phyloP scores from a whole-genome alignment of 768 basidiomycete species.

The Leucosporidium yakuticum region DNA sequence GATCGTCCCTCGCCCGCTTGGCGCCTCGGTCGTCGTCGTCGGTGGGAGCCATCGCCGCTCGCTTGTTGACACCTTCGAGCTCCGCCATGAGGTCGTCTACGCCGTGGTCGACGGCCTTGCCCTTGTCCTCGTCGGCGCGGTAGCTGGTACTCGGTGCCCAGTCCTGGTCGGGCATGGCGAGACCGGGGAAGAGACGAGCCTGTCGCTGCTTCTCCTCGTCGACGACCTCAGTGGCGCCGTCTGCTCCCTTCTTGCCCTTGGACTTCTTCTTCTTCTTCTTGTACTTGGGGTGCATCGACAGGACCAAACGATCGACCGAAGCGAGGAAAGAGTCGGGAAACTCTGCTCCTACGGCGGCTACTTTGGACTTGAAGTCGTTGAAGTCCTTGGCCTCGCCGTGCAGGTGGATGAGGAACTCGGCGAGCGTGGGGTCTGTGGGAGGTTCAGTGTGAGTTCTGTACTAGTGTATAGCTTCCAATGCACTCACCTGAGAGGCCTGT shows the following conservation, averaged over 20 bases:
- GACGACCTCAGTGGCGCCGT: slow-evolving; percentile 41
- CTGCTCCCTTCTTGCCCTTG: slow-evolving; percentile 43
- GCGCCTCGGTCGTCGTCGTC: slow-evolving; percentile 43
- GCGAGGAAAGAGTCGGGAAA: slow-evolving; percentile 87
- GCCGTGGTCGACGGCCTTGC: slow-evolving; percentile 51
- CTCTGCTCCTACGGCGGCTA: slow-evolving; percentile 66
- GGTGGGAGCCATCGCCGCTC: slow-evolving; percentile 48
- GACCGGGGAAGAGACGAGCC: slow-evolving; percentile 81
- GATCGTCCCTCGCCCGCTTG: slow-evolving; percentile 40
- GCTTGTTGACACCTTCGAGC: slow-evolving; percentile 63
- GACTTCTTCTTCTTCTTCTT: slow-evolving; percentile 54
- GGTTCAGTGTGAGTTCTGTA: not conserved
- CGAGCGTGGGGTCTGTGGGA: slow-evolving; percentile 85
- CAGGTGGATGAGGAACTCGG: slow-evolving; percentile 87
- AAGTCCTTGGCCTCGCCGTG: slow-evolving; percentile 55
- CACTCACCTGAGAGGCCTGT: slow-evolving; percentile 39
- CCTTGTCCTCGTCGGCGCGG: slow-evolving; percentile 36
- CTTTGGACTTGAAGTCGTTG: slow-evolving; percentile 70
- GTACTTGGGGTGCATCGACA: slow-evolving; percentile 91
- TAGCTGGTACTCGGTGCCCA: slow-evolving; percentile 49
- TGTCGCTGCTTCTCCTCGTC: slow-evolving; percentile 64
- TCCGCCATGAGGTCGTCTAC: slow-evolving; percentile 82
- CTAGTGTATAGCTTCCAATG: not conserved
- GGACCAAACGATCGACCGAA: slow-evolving; percentile 87
- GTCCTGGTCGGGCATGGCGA: slow-evolving; percentile 72